Base-by-base conservation (phyloP, 192 early-diverging fungal species). In the Coemansia sp. region DNA sequence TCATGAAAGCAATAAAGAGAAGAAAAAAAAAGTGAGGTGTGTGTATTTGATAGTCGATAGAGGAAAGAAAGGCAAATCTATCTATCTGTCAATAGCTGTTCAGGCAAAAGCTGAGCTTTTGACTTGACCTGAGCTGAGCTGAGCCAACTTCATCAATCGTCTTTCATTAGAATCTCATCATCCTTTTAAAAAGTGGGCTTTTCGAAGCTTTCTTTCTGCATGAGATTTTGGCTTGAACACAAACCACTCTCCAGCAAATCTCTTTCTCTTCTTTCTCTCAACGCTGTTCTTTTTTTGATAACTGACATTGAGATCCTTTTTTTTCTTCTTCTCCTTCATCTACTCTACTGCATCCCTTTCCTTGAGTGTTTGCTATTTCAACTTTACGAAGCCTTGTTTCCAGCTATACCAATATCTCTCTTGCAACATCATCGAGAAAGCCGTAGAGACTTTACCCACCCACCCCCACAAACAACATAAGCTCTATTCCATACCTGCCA, bases 331-430 rank as follows among this genome's bases (percentile, higher is more conserved):
- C 29, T 19, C 19, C 34, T 32, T 61, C 15, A 41, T 61, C 40
- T 13, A 33, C 20, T 42, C 25, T 43, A 42, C 60, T 61, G 29
- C 35, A 33, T 57, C 55, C 29, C n/a, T 33, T 40, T 40, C 38
- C 38, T 40, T 40, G 38, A 29, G 29, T 29, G 13, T 36, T 11
- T n/a, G 45, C 14, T 48, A 19, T 48, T 50, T 50, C 48, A 9
- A 15, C 62, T 38, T 50, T 54, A 54, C 52, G 52, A 54, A 54
- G 52, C n/a, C n/a, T n/a, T n/a, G n/a, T n/a, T n/a, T n/a, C n/a
- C n/a, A n/a, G n/a, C 32, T 54, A 13, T 54, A 33, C 29, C 1
- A 29, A 29, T 3, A 2, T 29, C 1, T 29, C 29, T 54, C 52
- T 54, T 54, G 45, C 45, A 48, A 48, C 45, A 17, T 19, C 45